Conservation (phyloP, 192 early-diverging fungal species). For the Backusella tuberculispora region DNA sequence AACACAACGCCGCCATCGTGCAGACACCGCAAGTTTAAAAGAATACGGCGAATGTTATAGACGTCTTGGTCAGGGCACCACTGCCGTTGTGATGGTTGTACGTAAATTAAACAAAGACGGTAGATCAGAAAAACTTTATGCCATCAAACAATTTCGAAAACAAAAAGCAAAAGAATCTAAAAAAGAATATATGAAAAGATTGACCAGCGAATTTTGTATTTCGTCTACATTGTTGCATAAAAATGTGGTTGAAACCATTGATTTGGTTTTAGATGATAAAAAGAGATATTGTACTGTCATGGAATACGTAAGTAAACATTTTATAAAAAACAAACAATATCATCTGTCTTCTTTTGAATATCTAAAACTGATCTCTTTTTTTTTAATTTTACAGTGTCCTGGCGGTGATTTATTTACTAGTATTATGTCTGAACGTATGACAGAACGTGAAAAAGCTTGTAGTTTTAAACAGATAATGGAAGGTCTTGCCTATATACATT, state of each 20-base stretch:
- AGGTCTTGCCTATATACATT: constrained; percentile 91
- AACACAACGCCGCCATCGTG: constrained; percentile 18
- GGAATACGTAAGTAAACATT: constrained; percentile 55
- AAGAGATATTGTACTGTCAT: constrained; percentile 84
- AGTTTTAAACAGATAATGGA: constrained; percentile 93
- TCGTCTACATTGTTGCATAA: constrained; percentile 88
- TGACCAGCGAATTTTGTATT: constrained; percentile 97
- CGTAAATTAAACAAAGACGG: constrained; percentile 74
- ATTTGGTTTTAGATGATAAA: constrained; percentile 93
- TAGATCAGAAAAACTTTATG: constrained; percentile 76
- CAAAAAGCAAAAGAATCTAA: constrained; percentile 83
- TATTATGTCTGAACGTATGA: constrained; percentile 84
- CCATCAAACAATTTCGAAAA: constrained; percentile 92
- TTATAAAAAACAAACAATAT: neutral
- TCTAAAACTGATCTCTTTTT: neutral
- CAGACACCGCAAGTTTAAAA: constrained; percentile 36
- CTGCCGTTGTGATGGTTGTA: constrained; percentile 83
- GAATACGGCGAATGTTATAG: constrained; percentile 55
- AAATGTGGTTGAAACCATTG: constrained; percentile 95
- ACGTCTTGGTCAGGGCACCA: constrained; percentile 85
- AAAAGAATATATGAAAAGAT: constrained; percentile 97
- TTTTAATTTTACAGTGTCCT: constrained; percentile 56
- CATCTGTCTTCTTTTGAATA: neutral
- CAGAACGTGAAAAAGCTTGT: constrained; percentile 78
- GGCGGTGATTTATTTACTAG: constrained; percentile 92